Conservation (phyloP, 257 asterid species). For the Salvia rosmarinus region DNA sequence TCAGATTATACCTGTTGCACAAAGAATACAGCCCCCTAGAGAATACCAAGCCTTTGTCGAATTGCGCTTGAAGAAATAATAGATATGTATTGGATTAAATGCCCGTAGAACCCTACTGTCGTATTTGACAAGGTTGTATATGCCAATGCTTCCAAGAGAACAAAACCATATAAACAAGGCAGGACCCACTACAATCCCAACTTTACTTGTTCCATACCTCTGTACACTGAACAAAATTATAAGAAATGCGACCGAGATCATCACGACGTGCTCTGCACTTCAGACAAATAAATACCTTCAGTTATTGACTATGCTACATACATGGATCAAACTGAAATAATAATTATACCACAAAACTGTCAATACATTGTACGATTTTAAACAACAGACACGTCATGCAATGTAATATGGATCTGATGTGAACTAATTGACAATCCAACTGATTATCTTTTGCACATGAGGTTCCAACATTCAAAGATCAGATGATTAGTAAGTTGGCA, state of each 20-base stretch:
- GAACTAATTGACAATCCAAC: slow-evolving; percentile 17
- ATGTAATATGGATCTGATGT: slow-evolving; percentile 18
- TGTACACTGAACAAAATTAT: slow-evolving; percentile 89
- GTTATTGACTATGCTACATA: slow-evolving; percentile 22
- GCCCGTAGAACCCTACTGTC: slow-evolving; percentile 77
- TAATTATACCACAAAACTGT: slow-evolving; percentile 12
- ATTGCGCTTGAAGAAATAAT: slow-evolving; percentile 76
- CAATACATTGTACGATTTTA: slow-evolving; percentile 24
- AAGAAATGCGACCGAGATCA: slow-evolving; percentile 86
- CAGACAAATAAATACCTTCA: slow-evolving; percentile 43
- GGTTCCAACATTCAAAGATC: slow-evolving; percentile 6
- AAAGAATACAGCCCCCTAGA: slow-evolving; percentile 94
- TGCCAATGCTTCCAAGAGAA: slow-evolving; percentile 90
- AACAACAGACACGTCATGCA: slow-evolving; percentile 28
- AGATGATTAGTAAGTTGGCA: slow-evolving; percentile 17
- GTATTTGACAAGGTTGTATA: slow-evolving; percentile 87
- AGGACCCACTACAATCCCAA: slow-evolving; percentile 96
- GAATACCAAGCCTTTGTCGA: slow-evolving; percentile 92
- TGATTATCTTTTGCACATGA: slow-evolving; percentile 20
- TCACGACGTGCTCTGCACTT: slow-evolving; percentile 90
- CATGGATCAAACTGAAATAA: slow-evolving; percentile 28
- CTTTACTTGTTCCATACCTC: slow-evolving; percentile 96
- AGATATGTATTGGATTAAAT: slow-evolving; percentile 88
- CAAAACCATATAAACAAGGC: slow-evolving; percentile 96
- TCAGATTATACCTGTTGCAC: slow-evolving; percentile 82